Evolutionary conservation across 2,329 filamentous ascomycete genomes (phyloP).

Genomic region (Cladophialophora psammophila): DNA sequence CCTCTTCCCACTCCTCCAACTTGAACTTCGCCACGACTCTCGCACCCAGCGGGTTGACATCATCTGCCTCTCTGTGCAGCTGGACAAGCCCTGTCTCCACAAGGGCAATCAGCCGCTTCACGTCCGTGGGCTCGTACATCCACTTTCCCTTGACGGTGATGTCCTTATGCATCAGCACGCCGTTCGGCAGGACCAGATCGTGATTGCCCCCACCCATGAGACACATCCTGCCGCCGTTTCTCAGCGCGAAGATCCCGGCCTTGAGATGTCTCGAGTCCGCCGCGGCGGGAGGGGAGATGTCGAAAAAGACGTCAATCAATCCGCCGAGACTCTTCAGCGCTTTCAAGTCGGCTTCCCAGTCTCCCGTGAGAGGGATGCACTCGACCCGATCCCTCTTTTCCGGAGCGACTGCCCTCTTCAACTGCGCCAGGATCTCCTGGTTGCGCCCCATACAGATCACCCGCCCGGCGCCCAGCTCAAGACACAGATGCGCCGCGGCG

Average conservation of each 20-base stretch:
- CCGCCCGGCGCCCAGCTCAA: slow-evolving; percentile 56
- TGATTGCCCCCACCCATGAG: slow-evolving; percentile 39
- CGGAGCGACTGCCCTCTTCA: slow-evolving; percentile 14
- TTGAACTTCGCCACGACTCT: slow-evolving; percentile 16
- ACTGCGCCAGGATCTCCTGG: slow-evolving; percentile 23
- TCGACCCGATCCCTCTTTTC: slow-evolving; percentile 42
- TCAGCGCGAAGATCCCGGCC: slow-evolving; percentile 46
- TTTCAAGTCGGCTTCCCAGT: slow-evolving; percentile 48
- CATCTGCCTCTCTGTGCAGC: slow-evolving; percentile 16
- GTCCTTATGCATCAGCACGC: slow-evolving; percentile 32
- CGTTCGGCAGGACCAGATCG: slow-evolving; percentile 35
- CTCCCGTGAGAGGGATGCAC: slow-evolving; percentile 52
- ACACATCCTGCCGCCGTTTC: slow-evolving; percentile 29
- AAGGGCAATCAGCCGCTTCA: slow-evolving; percentile 37
- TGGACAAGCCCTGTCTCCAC: slow-evolving; percentile 36
- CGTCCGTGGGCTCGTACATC: slow-evolving; percentile 40
- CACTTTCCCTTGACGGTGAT: slow-evolving; percentile 40
- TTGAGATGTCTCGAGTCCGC: slow-evolving; percentile 51
- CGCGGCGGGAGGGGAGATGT: slow-evolving; percentile 54
- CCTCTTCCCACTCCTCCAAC: slow-evolving; percentile 31
- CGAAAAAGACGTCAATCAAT: slow-evolving; percentile 55
- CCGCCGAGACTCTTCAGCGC: slow-evolving; percentile 46
- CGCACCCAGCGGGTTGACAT: slow-evolving; percentile 13
- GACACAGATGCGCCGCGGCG: slow-evolving; percentile 55
- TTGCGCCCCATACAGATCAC: slow-evolving; percentile 61